phyloP scores from a whole-genome alignment of 1,139 yeast species.

The Geotrichum australiense region DNA sequence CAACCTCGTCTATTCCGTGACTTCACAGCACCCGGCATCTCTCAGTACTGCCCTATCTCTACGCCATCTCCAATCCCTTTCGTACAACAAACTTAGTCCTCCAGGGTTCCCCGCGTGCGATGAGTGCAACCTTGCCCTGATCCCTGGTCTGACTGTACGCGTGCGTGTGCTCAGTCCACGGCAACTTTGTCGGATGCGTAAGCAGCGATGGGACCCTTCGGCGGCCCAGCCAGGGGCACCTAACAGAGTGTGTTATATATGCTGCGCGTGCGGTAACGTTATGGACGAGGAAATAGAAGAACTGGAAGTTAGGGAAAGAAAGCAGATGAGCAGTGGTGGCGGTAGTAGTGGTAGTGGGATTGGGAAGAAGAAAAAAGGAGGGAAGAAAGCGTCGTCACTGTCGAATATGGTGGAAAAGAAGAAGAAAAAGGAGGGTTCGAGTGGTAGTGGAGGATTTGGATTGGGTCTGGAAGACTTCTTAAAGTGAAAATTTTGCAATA shows the following conservation, averaged over 20 bases:
- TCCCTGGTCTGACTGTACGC: constrained; percentile 1
- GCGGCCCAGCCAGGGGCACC: background rate
- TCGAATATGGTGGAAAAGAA: background rate
- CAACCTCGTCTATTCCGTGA: too few relatives aligned
- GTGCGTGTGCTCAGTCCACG: constrained; percentile 1
- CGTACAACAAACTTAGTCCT: background rate
- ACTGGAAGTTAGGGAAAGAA: background rate
- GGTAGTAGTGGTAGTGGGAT: background rate
- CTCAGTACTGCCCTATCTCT: constrained; percentile 1
- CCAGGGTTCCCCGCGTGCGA: background rate
- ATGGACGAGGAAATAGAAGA: background rate
- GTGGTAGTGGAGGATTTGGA: constrained; percentile 5
- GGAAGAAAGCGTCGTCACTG: constrained; percentile 1
- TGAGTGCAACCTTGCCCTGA: background rate
- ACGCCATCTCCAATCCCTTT: background rate
- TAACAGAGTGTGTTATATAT: constrained; percentile 2
- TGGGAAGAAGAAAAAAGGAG: constrained; percentile 2
- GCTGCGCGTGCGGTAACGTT: background rate
- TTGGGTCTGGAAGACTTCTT: constrained; percentile 2
- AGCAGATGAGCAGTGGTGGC: background rate
- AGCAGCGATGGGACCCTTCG: background rate
- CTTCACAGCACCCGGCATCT: too few relatives aligned
- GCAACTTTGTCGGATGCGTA: background rate
- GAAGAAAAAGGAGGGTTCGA: background rate
- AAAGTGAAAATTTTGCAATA: too few relatives aligned